Evolutionary conservation across 305 asterid genomes (phyloP).

Genomic region (Salvia sclarea): DNA sequence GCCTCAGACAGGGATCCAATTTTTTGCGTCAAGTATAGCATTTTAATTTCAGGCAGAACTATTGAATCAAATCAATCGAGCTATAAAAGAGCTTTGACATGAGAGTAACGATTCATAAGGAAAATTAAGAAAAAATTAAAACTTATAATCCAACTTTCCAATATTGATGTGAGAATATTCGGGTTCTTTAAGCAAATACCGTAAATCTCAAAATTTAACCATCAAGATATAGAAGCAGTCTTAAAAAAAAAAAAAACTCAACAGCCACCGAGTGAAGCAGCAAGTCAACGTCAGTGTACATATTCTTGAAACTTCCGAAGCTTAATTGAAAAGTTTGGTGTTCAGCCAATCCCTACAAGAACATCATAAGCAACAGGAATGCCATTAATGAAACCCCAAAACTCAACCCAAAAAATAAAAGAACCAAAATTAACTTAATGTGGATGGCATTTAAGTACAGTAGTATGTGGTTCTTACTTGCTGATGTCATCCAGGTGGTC

Average conservation of each 20-base stretch:
- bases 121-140: not conserved
- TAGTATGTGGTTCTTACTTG: conserved; percentile 63
- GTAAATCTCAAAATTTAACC: conserved; percentile 17
- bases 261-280: conserved; percentile 16
- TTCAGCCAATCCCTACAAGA: conserved; percentile 46
- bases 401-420: too few species aligned
- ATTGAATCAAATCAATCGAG: not conserved
- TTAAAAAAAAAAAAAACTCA: conserved; percentile 18
- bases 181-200: not conserved
- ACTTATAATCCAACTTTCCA: conserved; percentile 4
- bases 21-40: too few species aligned
- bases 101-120: not conserved
- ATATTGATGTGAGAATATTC: conserved; percentile 2
- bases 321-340: conserved; percentile 37
- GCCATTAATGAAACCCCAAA: not conserved
- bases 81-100: not conserved
- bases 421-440: too few species aligned
- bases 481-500: conserved; percentile 93
- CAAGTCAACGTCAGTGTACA: conserved; percentile 5
- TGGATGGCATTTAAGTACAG: too few species aligned
- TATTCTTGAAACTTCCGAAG: conserved; percentile 25
- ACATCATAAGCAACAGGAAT: not conserved
- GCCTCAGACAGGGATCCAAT: too few species aligned
- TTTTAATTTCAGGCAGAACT: not conserved
- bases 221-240: conserved; percentile 18